A percentile compares a stretch with the other conserved stretches of the same genome.
phyloP scores from a whole-genome alignment of 345 rosid species.

The Turnera subulata region DNA sequence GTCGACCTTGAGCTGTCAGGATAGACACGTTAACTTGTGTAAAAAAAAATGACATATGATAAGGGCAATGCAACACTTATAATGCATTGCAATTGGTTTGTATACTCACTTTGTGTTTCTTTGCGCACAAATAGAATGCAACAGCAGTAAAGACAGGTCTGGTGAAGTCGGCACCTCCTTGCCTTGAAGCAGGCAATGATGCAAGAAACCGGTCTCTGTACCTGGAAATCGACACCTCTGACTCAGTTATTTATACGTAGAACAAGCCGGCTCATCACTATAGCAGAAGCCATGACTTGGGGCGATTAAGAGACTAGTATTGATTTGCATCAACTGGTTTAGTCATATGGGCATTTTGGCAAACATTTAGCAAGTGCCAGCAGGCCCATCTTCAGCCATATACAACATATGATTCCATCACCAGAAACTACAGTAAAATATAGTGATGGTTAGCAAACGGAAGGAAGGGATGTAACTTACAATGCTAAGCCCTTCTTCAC shows the following conservation, averaged over 20 bases:
- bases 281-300: too few relatives aligned
- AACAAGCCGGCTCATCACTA: too few relatives aligned
- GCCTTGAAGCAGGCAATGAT: conserved; percentile 66
- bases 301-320: too few relatives aligned
- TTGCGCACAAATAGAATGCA: conserved; percentile 86
- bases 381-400: neutral
- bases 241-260: neutral
- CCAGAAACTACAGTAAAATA: too few relatives aligned
- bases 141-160: conserved; percentile 86
- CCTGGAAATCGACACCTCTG: conserved; percentile 28
- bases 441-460: neutral
- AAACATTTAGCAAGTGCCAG: conserved; percentile 29
- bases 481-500: conserved; percentile 61
- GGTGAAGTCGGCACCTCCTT: conserved; percentile 64
- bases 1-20: conserved; percentile 77
- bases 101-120: conserved; percentile 55
- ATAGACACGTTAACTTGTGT: neutral
- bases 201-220: conserved; percentile 76
- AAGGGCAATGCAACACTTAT: neutral
- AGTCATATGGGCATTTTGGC: conserved; percentile 32
- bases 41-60: neutral
- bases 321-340: neutral
- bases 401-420: too few relatives aligned
- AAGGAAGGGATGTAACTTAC: conserved; percentile 38
- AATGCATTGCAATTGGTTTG: neutral